Evolutionary conservation across 257 asterid genomes (phyloP), one percentile per base, ranked within the genome.

Genomic region (Solanum corneliomulleri): DNA sequence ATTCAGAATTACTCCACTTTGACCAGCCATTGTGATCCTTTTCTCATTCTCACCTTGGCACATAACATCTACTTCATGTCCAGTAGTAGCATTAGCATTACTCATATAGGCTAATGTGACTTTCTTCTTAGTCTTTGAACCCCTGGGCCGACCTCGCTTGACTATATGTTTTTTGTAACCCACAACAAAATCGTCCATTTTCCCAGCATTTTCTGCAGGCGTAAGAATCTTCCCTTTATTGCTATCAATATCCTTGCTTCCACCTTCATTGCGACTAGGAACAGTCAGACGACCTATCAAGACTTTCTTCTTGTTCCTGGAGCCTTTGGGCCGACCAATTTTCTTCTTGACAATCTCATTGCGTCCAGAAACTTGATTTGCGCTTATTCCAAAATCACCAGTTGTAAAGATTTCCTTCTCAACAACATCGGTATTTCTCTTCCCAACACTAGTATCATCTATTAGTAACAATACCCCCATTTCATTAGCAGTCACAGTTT

Each of bases 301-400:
- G 85, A n/a, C n/a, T 83, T 85, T 85, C 81, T 83, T 86, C 88
- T 85, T 89, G 21, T 42, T 86, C 41, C 49, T 71, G 60, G 91
- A 16, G 47, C 75, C 88, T 75, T 72, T 86, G 44, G 87, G 90
- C 31, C 87, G 41, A 82, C 80, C 37, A 44, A 18, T 2, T 83
- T 80, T 88, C 88, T 85, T 85, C 87, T 49, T 85, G 87, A 69
- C 78, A 68, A 47, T 41, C 45, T 29, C 87, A 16, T 64, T 85
- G 78, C 20, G 44, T 85, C 66, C 62, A 71, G 21, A 45, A 64
- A 85, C 64, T 86, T 86, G 80, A 37, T 86, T 72, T 86, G 31
- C 72, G 62, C 66, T 25, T 86, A 86, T 39, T 44, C 83, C 87
- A 29, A 33, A 9, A 58, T 45, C 82, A 72, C 39, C 82, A 27